These are phyloP conservation scores for Guillardia theta DNA, from an alignment of 78 protist genomes.

Conservation along the genomic window DNA sequence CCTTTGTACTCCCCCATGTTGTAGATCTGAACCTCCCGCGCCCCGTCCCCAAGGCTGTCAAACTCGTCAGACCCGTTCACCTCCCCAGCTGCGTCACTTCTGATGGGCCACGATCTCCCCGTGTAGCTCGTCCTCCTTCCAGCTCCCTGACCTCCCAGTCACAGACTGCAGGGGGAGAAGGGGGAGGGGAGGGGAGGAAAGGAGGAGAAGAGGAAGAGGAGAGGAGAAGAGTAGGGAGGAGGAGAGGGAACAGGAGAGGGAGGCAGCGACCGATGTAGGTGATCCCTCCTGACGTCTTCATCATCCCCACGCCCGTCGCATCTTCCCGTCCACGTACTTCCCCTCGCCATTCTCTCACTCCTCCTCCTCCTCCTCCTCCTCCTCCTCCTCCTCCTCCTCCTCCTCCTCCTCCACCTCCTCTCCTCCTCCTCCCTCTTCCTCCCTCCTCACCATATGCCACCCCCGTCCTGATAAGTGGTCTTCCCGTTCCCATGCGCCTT, in stretches of 20 bases:
- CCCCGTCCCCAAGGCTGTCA: too few species aligned
- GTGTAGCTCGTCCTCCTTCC: too few species aligned
- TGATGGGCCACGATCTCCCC: too few species aligned
- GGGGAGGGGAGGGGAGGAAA: not conserved
- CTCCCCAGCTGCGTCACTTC: too few species aligned
- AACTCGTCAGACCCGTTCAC: too few species aligned
- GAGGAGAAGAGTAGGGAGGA: not conserved
- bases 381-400: not conserved
- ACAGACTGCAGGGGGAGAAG: too few species aligned
- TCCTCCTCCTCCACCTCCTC: not conserved
- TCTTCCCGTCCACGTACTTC: not conserved
- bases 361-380: not conserved
- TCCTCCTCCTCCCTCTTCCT: too few species aligned
- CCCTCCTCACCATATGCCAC: too few species aligned
- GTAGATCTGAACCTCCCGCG: not conserved
- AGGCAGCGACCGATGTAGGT: too few species aligned
- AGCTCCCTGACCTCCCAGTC: too few species aligned
- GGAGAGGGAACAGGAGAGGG: not conserved
- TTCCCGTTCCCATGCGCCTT: not conserved
- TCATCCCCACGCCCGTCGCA: not conserved
- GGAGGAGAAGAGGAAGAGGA: not conserved
- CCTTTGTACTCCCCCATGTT: too few species aligned
- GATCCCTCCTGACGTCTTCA: not conserved
- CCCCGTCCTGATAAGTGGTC: not conserved
- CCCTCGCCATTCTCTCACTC: not conserved